Percentiles rank a stretch among this genome's conserved stretches.
phyloP scores from a whole-genome alignment of 345 rosid genomes.

The Excoecaria agallocha region DNA sequence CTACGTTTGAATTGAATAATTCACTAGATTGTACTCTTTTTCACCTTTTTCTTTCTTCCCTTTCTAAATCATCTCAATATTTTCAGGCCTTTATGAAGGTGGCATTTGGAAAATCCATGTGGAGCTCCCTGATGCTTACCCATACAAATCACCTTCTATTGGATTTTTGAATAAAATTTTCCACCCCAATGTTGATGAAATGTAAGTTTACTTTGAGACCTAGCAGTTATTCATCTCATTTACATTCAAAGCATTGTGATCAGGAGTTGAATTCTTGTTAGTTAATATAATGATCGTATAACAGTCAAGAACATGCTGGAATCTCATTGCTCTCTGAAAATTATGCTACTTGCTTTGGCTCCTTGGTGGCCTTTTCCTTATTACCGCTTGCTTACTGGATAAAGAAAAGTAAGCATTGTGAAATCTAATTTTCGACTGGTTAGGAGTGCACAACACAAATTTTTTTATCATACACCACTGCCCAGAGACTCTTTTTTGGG shows the following conservation, averaged over 20 bases:
- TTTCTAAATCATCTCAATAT: neutral
- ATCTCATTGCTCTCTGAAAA: neutral
- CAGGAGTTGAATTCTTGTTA: neutral
- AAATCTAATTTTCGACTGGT: neutral
- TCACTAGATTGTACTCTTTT: neutral
- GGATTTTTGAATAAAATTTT: constrained; percentile 38
- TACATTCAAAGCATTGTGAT: neutral
- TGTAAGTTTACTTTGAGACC: constrained; percentile 25
- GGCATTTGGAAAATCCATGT: constrained; percentile 42
- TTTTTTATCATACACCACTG: neutral
- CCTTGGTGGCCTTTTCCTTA: neutral
- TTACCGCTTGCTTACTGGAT: neutral
- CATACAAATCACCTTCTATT: constrained; percentile 40
- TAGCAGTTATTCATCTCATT: constrained; percentile 1
- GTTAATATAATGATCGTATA: neutral
- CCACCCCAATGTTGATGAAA: constrained; percentile 45
- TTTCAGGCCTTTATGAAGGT: constrained; percentile 34
- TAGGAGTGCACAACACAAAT: neutral
- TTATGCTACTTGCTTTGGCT: neutral
- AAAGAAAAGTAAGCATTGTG: neutral
- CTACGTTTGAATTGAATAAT: neutral
- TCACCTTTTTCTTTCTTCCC: neutral
- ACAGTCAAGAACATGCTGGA: neutral
- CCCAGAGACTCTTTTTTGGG: neutral
- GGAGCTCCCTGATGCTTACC: constrained; percentile 43